These are phyloP conservation scores for Alternaria conjuncta DNA, from an alignment of 2,329 filamentous ascomycete species.

Conservation along the genomic window DNA sequence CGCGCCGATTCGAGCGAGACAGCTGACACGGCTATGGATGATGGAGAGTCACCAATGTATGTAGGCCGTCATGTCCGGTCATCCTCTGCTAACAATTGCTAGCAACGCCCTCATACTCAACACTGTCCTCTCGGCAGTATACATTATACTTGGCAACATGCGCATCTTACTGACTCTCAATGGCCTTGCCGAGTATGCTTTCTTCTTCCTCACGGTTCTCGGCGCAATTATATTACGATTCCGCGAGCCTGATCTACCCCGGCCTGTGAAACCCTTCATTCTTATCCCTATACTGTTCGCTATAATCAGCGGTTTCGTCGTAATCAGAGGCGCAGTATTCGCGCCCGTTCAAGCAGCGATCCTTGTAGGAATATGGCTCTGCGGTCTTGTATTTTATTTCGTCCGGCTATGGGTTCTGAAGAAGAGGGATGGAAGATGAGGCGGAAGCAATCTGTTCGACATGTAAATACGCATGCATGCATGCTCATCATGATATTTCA, in stretches of 20 bases:
- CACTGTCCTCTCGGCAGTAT: constrained; percentile 56
- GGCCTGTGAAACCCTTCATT: constrained; percentile 66
- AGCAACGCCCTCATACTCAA: constrained; percentile 46
- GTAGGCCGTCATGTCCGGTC: neutral
- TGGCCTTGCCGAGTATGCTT: constrained; percentile 58
- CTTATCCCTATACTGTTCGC: constrained; percentile 62
- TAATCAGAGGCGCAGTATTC: constrained; percentile 45
- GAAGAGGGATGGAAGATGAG: neutral
- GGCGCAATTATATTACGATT: constrained; percentile 65
- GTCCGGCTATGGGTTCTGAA: constrained; percentile 14
- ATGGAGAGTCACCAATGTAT: constrained; percentile 46
- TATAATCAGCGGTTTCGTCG: constrained; percentile 58
- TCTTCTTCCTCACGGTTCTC: constrained; percentile 69
- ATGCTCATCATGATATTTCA: neutral
- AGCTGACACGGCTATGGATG: constrained; percentile 35
- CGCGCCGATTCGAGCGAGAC: constrained; percentile 8
- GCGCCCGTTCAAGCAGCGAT: constrained; percentile 41
- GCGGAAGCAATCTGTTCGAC: neutral
- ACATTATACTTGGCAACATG: constrained; percentile 68
- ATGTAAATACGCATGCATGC: neutral
- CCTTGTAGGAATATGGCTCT: constrained; percentile 37
- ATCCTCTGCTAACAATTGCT: neutral
- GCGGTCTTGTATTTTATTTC: constrained; percentile 30
- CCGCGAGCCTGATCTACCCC: constrained; percentile 60
- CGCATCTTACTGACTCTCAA: constrained; percentile 64